These are phyloP conservation scores for Solanum dulcamara DNA, from an alignment of 257 asterid genomes.

Conservation along the genomic window DNA sequence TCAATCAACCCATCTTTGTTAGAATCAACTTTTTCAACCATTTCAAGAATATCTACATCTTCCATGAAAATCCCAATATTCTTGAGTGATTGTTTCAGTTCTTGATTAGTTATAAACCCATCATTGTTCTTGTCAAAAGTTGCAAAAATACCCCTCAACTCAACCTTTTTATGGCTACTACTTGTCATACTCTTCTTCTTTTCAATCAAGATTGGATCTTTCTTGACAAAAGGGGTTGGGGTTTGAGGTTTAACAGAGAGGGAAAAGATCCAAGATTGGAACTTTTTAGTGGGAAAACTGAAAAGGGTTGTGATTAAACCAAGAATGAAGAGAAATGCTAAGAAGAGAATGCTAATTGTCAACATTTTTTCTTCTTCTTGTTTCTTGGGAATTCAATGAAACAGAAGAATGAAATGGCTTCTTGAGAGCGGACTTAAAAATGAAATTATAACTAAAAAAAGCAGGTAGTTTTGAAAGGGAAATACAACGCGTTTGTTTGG, in stretches of 20 bases:
- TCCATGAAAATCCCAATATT: constrained; percentile 51
- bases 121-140: constrained; percentile 79
- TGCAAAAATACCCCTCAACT: constrained; percentile 39
- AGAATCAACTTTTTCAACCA: constrained; percentile 51
- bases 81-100: constrained; percentile 48
- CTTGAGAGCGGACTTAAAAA: neutral
- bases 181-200: no score
- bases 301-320: constrained; percentile 32
- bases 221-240: neutral
- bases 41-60: constrained; percentile 54
- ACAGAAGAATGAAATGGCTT: neutral
- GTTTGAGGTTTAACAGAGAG: neutral
- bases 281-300: constrained; percentile 25
- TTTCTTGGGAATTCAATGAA: neutral
- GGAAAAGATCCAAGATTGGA: constrained; percentile 19
- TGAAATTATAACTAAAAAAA: no score
- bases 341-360: constrained; percentile 27
- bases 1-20: constrained; percentile 75
- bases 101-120: constrained; percentile 62
- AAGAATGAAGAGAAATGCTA: constrained; percentile 32
- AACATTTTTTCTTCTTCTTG: constrained; percentile 15
- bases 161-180: constrained; percentile 1
- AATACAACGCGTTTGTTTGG: no score
- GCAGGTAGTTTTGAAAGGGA: no score
- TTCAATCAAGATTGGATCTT: neutral